Conservation (phyloP, 2,329 filamentous ascomycete genomes). For the Diaporthe eres region DNA sequence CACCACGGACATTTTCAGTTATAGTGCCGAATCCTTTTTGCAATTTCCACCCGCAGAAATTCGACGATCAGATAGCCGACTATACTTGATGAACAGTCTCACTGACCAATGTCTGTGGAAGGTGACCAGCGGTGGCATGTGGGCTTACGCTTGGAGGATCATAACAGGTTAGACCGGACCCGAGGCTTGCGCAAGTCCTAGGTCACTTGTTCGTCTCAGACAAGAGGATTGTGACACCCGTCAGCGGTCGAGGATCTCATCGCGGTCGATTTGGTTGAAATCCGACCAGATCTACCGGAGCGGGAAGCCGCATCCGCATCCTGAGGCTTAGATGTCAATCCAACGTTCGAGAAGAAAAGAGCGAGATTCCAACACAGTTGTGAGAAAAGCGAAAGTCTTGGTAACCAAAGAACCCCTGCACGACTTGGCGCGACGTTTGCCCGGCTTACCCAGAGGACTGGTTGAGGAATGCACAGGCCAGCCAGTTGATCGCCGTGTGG, state of each 20-base stretch:
- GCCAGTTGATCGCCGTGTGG: conserved; percentile 26
- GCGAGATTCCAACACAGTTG: too few species aligned
- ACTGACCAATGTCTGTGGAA: neutral
- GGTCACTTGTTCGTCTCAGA: conserved; percentile 13
- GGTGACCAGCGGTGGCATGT: conserved; percentile 20
- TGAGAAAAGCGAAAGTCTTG: neutral
- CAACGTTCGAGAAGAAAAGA: neutral
- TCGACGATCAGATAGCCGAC: conserved; percentile 20
- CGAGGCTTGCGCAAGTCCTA: conserved; percentile 26
- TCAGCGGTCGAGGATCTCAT: neutral
- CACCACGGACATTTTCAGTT: neutral
- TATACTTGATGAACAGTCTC: conserved; percentile 6
- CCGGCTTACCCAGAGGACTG: conserved; percentile 34
- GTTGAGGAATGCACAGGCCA: conserved; percentile 28
- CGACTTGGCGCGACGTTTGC: conserved; percentile 14
- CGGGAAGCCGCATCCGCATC: conserved; percentile 10
- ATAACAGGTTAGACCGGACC: conserved; percentile 10
- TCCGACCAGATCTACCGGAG: neutral
- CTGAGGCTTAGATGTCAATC: conserved; percentile 1
- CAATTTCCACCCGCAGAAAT: neutral
- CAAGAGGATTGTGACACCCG: neutral
- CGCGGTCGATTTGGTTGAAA: neutral
- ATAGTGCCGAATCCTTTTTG: neutral
- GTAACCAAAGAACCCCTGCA: neutral
- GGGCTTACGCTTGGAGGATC: conserved; percentile 6